These are phyloP conservation scores for Marsdenia floribunda DNA, from an alignment of 257 asterid species.

Conservation along the genomic window DNA sequence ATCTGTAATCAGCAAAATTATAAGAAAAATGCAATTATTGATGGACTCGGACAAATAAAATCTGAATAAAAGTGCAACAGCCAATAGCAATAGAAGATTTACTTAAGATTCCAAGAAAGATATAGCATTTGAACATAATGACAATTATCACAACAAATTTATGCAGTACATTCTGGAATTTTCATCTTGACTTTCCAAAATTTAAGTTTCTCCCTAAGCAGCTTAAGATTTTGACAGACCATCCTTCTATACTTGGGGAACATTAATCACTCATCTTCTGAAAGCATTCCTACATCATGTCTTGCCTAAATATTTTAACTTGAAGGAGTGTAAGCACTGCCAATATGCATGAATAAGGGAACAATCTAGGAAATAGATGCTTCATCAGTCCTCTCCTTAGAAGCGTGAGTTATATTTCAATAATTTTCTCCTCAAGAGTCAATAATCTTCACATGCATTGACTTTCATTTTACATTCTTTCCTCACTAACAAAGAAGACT, in stretches of 20 bases:
- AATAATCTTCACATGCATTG: background rate
- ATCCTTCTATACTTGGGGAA: background rate
- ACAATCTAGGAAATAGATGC: background rate
- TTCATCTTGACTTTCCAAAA: background rate
- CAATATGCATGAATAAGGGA: background rate
- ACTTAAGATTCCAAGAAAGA: background rate
- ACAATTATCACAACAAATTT: background rate
- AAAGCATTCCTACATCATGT: background rate
- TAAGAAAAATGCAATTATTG: background rate
- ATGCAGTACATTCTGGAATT: background rate
- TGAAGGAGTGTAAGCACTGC: background rate
- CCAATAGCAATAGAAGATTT: background rate
- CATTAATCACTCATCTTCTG: background rate
- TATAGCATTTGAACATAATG: background rate
- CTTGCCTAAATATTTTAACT: background rate
- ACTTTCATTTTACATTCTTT: background rate
- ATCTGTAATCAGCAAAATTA: conserved; percentile 36
- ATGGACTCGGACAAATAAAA: background rate
- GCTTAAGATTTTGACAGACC: background rate
- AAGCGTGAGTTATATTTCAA: background rate
- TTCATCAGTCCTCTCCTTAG: background rate
- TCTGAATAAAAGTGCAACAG: background rate
- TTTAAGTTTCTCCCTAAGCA: background rate
- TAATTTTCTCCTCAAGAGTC: background rate
- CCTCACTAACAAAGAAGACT: background rate